Percentiles rank a stretch among this genome's conserved stretches.
These are phyloP conservation scores for Phytophthora pisi DNA, from an alignment of 352 stramenopile genomes.

Conservation along the genomic window DNA sequence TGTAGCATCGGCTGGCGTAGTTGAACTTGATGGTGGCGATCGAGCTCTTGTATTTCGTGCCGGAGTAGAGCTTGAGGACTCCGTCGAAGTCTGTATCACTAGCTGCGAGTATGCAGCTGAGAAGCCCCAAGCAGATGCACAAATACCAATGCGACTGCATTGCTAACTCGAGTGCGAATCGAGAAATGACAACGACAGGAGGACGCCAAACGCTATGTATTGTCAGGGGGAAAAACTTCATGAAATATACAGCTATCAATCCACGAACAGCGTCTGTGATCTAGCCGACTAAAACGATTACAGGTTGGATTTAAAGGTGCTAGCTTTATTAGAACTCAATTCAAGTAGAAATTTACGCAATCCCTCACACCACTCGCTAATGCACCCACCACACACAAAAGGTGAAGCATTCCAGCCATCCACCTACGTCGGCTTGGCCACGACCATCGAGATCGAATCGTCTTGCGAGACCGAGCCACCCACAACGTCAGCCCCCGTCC, in stretches of 20 bases:
- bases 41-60: neutral
- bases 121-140: neutral
- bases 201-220: no score
- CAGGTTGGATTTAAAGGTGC: neutral
- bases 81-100: neutral
- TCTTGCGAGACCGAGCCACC: constrained; percentile 23
- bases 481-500: constrained; percentile 22
- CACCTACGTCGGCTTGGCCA: constrained; percentile 1
- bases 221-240: no score
- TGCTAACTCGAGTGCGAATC: neutral
- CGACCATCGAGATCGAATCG: constrained; percentile 21
- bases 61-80: neutral
- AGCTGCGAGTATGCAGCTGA: neutral
- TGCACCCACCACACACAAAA: neutral
- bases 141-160: neutral
- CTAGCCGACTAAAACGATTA: no score
- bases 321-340: neutral
- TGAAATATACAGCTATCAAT: neutral
- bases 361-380: neutral
- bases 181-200: neutral
- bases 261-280: neutral
- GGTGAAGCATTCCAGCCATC: neutral
- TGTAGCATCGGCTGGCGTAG: neutral
- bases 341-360: neutral
- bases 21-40: neutral